Conservation (phyloP, 2,329 filamentous ascomycete genomes). For the Alternaria ventricosa region DNA sequence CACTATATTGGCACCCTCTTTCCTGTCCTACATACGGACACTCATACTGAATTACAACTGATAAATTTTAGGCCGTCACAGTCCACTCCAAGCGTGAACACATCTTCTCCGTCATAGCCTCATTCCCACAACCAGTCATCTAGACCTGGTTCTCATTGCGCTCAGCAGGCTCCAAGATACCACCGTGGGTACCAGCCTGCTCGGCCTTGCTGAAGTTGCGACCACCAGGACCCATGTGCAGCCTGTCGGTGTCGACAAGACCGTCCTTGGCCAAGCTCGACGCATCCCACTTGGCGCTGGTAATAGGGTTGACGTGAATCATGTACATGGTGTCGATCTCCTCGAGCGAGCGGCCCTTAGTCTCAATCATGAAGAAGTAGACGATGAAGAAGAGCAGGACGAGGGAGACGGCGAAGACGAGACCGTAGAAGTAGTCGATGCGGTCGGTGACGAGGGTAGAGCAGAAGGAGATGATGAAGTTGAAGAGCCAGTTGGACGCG, state of each 20-base stretch:
- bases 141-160: conserved; percentile 33
- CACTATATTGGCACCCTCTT: background rate
- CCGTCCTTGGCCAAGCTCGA: conserved; percentile 39
- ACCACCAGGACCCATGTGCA: conserved; percentile 41
- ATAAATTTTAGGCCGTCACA: background rate
- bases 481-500: conserved; percentile 55
- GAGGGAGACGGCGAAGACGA: conserved; percentile 75
- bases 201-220: conserved; percentile 44
- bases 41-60: conserved; percentile 1
- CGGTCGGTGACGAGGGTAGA: conserved; percentile 76
- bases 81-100: background rate
- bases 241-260: conserved; percentile 40
- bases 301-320: conserved; percentile 68
- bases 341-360: conserved; percentile 75
- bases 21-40: background rate
- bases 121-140: background rate
- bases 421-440: conserved; percentile 76
- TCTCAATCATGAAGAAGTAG: conserved; percentile 81
- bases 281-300: conserved; percentile 62
- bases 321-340: conserved; percentile 79
- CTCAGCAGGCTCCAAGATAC: conserved; percentile 33
- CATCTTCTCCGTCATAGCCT: background rate
- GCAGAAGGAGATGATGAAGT: conserved; percentile 68
- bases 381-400: conserved; percentile 69
- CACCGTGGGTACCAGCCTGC: conserved; percentile 27